phyloP scores from a whole-genome alignment of 2,329 filamentous ascomycete genomes.

The Penicillium italicum region DNA sequence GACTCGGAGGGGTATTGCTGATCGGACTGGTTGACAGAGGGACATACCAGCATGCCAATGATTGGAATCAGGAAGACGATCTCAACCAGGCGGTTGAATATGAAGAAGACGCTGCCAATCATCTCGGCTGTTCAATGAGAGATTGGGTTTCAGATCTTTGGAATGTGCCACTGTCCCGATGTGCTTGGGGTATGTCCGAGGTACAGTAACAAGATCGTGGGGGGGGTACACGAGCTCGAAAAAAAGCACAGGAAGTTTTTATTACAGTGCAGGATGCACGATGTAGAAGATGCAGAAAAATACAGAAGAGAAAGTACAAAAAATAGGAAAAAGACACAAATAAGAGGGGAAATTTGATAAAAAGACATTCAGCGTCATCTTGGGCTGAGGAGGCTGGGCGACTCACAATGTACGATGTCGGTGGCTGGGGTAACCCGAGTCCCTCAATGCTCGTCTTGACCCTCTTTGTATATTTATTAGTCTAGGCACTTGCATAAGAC shows the following conservation, averaged over 20 bases:
- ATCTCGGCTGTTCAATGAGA: conserved; percentile 28
- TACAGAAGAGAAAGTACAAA: conserved; percentile 7
- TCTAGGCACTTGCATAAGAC: conserved; percentile 6
- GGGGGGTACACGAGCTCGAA: conserved; percentile 9
- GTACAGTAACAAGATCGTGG: conserved; percentile 1
- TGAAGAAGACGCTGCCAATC: conserved; percentile 57
- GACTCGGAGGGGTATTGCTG: not conserved
- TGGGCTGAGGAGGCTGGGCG: conserved; percentile 32
- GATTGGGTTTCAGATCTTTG: conserved; percentile 13
- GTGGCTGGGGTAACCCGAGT: conserved; percentile 31
- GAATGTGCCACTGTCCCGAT: conserved; percentile 16
- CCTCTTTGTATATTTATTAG: not conserved
- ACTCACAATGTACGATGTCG: conserved; percentile 22
- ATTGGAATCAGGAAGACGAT: conserved; percentile 61
- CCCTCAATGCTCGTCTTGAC: not conserved
- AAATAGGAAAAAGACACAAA: conserved; percentile 6
- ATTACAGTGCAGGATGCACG: conserved; percentile 14
- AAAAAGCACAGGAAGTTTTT: conserved; percentile 5
- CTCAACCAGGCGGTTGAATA: conserved; percentile 59
- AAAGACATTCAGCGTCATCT: conserved; percentile 14
- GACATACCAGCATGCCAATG: conserved; percentile 57
- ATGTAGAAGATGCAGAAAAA: conserved; percentile 7
- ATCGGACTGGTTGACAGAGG: not conserved
- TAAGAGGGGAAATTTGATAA: conserved; percentile 7
- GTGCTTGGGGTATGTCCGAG: conserved; percentile 3